Conservation (phyloP, 768 basidiomycete species). For the Dentipellis sp. region DNA sequence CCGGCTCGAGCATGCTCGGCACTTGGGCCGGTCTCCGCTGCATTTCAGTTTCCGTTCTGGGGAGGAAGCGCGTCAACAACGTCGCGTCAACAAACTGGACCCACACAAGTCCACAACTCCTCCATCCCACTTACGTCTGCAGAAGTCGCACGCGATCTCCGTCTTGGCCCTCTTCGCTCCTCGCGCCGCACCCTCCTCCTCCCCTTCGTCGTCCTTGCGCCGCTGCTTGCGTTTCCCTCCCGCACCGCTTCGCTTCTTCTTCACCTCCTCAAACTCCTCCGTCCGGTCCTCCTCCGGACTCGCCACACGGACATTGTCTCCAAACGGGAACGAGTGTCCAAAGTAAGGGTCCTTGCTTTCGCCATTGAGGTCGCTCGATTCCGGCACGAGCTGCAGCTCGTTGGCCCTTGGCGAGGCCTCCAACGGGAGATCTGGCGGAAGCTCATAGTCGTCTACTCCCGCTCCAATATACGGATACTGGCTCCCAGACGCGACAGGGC, state of each 20-base stretch:
- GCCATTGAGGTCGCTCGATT: too few species aligned
- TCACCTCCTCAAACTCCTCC: background rate
- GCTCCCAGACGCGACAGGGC: too few species aligned
- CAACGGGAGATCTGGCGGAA: too few species aligned
- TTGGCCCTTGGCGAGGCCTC: too few species aligned
- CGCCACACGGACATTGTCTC: background rate
- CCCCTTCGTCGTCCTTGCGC: background rate
- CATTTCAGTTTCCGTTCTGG: slow-evolving; percentile 70
- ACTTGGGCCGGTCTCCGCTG: slow-evolving; percentile 55
- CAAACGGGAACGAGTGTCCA: background rate
- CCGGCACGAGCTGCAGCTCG: too few species aligned
- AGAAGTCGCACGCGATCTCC: slow-evolving; percentile 67
- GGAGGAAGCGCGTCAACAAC: slow-evolving; percentile 2
- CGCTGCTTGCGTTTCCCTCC: background rate
- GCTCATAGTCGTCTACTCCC: too few species aligned
- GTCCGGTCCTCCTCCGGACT: background rate
- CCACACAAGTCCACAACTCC: background rate
- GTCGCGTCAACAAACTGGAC: slow-evolving; percentile 3
- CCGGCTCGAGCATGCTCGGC: slow-evolving; percentile 53
- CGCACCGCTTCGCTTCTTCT: background rate
- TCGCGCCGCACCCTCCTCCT: background rate
- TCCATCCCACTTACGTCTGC: slow-evolving; percentile 44
- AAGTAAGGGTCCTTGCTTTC: background rate
- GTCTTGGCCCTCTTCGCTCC: slow-evolving; percentile 31
- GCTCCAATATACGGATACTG: too few species aligned